Base-by-base conservation (phyloP, 805 yeast species). In the Phaffomyces antillensis region DNA sequence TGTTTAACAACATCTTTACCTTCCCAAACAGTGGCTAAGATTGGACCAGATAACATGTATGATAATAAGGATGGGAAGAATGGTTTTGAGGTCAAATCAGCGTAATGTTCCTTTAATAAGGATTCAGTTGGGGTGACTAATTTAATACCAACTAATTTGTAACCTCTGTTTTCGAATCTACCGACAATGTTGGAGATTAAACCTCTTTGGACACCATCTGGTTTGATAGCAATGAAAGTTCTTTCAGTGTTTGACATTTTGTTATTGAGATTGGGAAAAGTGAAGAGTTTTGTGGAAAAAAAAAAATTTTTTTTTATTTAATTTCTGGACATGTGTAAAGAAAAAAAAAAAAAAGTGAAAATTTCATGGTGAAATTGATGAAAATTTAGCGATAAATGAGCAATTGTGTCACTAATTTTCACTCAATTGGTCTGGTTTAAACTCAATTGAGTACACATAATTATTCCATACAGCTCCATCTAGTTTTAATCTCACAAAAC, bases 121-220 rank as follows among this genome's bases (percentile, higher is more conserved):
- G 75, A 70, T 77, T 89, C 96, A 62, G 88, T 71, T 65, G 99
- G 96, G 56, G 79, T 74, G 65, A 84, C 77, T 68, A 93, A 77
- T 81, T 93, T 93, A 68, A 93, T 83, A 62, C 86, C 99, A 56
- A 91, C 98, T 63, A 93, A 82, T 77, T 91, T 93, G 89, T 72
- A 93, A 62, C 99, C 99, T 75, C 96, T 87, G 78, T 82, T 76
- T 79, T 90, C 96, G 73, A 95, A 93, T 74, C 98, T 88, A 61
- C 83, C 77, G 59, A 93, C 68, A 76, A 93, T 90, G 60, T 85
- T 77, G 68, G 95, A 73, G 74, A 91, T 77, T 68, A 93, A 78
- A 54, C 98, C 98, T 77, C 99, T 88, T 80, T 93, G 98, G 79
- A 93, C 98, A 75, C 98, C 99, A 74, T 93, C 99, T 74, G 99